Percentiles rank a stretch among this genome's conserved stretches.
phyloP scores from a whole-genome alignment of 257 asterid genomes.

The Coffea eugenioides region DNA sequence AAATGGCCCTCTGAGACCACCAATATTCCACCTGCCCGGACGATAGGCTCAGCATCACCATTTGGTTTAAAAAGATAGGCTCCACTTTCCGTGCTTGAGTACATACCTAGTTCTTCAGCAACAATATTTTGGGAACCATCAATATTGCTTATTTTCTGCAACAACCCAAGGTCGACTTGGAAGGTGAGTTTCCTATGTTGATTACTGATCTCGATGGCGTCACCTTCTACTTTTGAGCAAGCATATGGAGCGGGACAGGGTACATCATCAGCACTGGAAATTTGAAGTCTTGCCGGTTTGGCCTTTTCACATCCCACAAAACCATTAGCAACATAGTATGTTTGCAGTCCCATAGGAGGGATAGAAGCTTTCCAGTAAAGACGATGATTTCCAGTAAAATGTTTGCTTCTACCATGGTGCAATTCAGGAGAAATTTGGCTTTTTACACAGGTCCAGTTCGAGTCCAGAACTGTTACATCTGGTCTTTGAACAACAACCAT shows the following conservation, averaged over 20 bases:
- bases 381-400: conserved; percentile 83
- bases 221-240: conserved; percentile 66
- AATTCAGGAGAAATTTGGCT: conserved; percentile 95
- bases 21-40: conserved; percentile 54
- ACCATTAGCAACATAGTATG: conserved; percentile 91
- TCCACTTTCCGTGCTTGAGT: conserved; percentile 86
- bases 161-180: conserved; percentile 53
- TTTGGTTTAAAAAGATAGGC: conserved; percentile 89
- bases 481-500: conserved; percentile 88
- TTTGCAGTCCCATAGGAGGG: conserved; percentile 92
- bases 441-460: conserved; percentile 98
- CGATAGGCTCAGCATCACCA: conserved; percentile 75
- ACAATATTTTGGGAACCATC: conserved; percentile 55
- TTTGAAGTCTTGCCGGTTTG: conserved; percentile 63
- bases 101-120: conserved; percentile 74
- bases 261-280: conserved; percentile 39
- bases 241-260: conserved; percentile 75
- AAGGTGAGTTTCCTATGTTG: conserved; percentile 61
- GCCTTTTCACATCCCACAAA: conserved; percentile 99
- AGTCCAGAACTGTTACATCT: conserved; percentile 86
- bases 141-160: conserved; percentile 54
- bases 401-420: conserved; percentile 39
- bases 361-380: conserved; percentile 89
- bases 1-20: conserved; percentile 77
- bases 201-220: conserved; percentile 58